These are phyloP conservation scores for Metschnikowia lachancei DNA, from an alignment of 805 yeast species.

Conservation along the genomic window DNA sequence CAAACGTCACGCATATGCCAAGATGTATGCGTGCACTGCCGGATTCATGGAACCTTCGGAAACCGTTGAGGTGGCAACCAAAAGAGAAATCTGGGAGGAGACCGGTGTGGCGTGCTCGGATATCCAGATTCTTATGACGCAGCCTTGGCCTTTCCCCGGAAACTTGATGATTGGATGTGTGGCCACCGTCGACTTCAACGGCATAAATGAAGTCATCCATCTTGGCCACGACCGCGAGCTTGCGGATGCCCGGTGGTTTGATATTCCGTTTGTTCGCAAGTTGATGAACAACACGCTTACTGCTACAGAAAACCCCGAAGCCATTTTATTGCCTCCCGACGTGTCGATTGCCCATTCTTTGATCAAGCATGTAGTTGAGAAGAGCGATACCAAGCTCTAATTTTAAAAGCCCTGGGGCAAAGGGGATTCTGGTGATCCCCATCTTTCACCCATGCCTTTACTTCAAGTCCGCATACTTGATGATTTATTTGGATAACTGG, in stretches of 20 bases:
- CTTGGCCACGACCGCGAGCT: slow-evolving; percentile 84
- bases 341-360: slow-evolving; percentile 45
- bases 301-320: slow-evolving; percentile 32
- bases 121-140: slow-evolving; percentile 66
- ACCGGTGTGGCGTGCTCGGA: slow-evolving; percentile 69
- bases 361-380: slow-evolving; percentile 42
- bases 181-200: slow-evolving; percentile 71
- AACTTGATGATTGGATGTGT: slow-evolving; percentile 92
- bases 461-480: background rate
- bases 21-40: slow-evolving; percentile 81
- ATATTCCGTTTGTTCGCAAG: slow-evolving; percentile 47
- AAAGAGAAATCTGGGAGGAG: slow-evolving; percentile 93
- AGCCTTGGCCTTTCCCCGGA: slow-evolving; percentile 98
- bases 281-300: slow-evolving; percentile 30
- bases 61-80: slow-evolving; percentile 81
- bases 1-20: slow-evolving; percentile 51
- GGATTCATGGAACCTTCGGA: slow-evolving; percentile 97
- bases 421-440: background rate
- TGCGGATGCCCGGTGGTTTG: slow-evolving; percentile 84
- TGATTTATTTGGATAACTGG: background rate
- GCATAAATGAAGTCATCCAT: slow-evolving; percentile 59
- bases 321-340: slow-evolving; percentile 41
- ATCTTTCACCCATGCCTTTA: too few species aligned
- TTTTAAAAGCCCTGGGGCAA: too few species aligned
- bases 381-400: slow-evolving; percentile 18